phyloP scores from a whole-genome alignment of 116 monocot species.

The Posidonia oceanica region DNA sequence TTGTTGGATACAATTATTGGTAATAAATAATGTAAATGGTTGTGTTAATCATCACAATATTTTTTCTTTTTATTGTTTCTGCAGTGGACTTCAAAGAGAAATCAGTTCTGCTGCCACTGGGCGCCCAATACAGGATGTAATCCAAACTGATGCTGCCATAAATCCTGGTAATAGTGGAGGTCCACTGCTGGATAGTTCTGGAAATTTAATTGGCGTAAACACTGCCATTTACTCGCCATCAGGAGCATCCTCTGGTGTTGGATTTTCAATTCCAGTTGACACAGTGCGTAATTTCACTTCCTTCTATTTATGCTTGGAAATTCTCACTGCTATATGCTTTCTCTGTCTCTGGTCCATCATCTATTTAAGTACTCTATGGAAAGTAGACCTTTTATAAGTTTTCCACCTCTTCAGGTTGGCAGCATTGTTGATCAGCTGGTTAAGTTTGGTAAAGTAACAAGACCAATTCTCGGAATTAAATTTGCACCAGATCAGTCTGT shows the following conservation, averaged over 20 bases:
- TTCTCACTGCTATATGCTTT: no score
- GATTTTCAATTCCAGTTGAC: constrained; percentile 97
- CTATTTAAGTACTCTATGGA: not conserved
- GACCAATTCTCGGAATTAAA: constrained; percentile 95
- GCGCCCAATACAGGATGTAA: constrained; percentile 97
- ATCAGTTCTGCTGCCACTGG: constrained; percentile 99
- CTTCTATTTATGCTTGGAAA: no score
- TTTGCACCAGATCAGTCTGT: constrained; percentile 99
- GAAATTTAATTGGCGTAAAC: constrained; percentile 93
- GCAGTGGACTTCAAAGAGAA: constrained; percentile 90
- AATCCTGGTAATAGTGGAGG: constrained; percentile 99
- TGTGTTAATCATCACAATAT: not conserved
- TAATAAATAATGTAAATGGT: no score
- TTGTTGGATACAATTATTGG: no score
- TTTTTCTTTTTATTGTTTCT: not conserved
- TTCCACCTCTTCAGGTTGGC: constrained; percentile 37
- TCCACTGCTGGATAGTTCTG: constrained; percentile 90
- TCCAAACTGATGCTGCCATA: constrained; percentile 97
- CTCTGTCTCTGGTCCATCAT: not conserved
- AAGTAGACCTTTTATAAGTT: not conserved
- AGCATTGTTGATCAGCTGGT: constrained; percentile 97
- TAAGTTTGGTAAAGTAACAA: constrained; percentile 91
- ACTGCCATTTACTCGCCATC: constrained; percentile 99
- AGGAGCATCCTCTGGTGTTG: constrained; percentile 98
- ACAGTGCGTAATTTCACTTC: constrained; percentile 33